Evolutionary conservation across 2,329 filamentous ascomycete species (phyloP).

Genomic region (Xylaria sp.): DNA sequence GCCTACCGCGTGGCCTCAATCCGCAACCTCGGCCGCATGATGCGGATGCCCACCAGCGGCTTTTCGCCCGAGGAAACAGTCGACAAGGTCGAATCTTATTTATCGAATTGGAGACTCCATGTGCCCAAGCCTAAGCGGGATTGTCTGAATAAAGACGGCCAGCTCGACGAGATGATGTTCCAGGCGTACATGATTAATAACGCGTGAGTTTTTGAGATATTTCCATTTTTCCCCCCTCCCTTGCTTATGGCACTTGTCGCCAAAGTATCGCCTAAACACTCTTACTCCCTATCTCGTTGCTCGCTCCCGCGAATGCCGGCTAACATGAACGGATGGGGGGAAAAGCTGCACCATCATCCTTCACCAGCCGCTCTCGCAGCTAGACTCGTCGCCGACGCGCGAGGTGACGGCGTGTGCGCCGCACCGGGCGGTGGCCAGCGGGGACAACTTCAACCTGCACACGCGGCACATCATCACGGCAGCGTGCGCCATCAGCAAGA

Average conservation of each 20-base stretch:
- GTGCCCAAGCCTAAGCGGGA: constrained; percentile 78
- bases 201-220: constrained; percentile 55
- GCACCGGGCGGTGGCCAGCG: constrained; percentile 62
- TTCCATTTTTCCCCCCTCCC: constrained; percentile 3
- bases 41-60: constrained; percentile 65
- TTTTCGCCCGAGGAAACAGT: constrained; percentile 66
- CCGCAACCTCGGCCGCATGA: constrained; percentile 80
- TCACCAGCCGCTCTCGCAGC: constrained; percentile 81
- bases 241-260: neutral
- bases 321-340: constrained; percentile 6
- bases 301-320: neutral
- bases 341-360: constrained; percentile 74
- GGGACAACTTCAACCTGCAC: constrained; percentile 70
- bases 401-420: constrained; percentile 74
- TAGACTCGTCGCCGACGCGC: constrained; percentile 70
- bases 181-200: constrained; percentile 85
- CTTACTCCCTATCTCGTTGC: neutral
- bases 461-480: constrained; percentile 84
- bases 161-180: constrained; percentile 90
- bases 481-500: constrained; percentile 79
- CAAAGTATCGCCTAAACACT: neutral
- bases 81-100: constrained; percentile 61
- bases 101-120: constrained; percentile 82
- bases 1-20: constrained; percentile 85
- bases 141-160: constrained; percentile 74